Base-by-base conservation (phyloP, 148 eudicot species). In the Rhododendron henanense region DNA sequence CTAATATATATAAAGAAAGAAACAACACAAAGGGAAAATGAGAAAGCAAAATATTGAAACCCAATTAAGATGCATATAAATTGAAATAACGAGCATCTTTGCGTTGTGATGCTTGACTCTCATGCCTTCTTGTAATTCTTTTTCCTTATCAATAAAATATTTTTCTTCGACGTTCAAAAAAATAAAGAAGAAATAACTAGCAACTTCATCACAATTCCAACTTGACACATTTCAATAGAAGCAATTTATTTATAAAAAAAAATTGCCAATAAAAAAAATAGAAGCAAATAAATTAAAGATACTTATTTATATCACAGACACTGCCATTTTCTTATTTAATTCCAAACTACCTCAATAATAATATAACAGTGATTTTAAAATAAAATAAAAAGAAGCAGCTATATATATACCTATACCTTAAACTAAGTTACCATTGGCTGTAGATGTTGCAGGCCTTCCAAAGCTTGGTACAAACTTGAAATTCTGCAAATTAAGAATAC, bases 401-500 rank as follows among this genome's bases (percentile, higher is more conserved):
- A 41, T 41, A 8, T 2, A 61, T 23, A n/a, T 25, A 48, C 2
- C 3, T 51, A 81, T 51, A 51, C 19, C 33, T 25, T 18, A 31
- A 59, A 69, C 85, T 78, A 45, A 7, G 33, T 35, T 13, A 53
- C 47, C 50, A n/a, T 75, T 84, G 35, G 5, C 35, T 53, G 69
- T 10, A 16, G 69, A 33, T 73, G 23, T 10, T 13, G 31, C 76
- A 77, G 74, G 18, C 86, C 74, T 55, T 50, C 86, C 53, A 53
- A 6, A 69, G 37, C 23, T 77, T 55, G 86, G 71, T 19, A 84
- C 65, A 84, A 37, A 77, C 41, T 77, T 39, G 81, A 57, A 77
- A 77, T 73, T 37, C 86, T 84, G 86, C 67, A 74, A 23, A 84
- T 50, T 19, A 19, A 84, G 21, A 37, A 10, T 19, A 67, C 0